Evolutionary conservation across 495 filamentous ascomycete species (phyloP), one percentile per base, ranked within the genome.

Genomic region (Podospora conica): DNA sequence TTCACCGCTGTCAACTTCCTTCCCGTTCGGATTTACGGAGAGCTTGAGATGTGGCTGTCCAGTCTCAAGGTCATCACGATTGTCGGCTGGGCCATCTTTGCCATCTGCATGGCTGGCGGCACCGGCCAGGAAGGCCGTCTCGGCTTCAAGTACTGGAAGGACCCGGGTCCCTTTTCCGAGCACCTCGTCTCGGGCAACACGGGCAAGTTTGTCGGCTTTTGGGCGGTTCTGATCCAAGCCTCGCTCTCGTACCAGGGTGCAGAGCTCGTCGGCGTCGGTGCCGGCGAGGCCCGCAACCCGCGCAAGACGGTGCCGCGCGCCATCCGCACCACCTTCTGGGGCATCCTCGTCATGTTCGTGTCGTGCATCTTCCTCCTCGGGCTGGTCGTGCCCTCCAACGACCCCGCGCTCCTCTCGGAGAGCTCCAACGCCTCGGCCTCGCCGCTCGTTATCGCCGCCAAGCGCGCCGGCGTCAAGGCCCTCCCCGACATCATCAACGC

Each of bases 21-120:
- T 55, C 85, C 89, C 3, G 85, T 92, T 20, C 74, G 80, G 5
- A 83, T 84, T 55, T 92, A 88, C 69, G 90, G 90, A 55, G 88
- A 92, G 77, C 83, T 89, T 33, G 89, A 91, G 70, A 91, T 91
- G 75, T 85, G 83, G 76, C 88, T 92, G 70, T 87, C 88, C 20
- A 85, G 83, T 63, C 78, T 93, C 77, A 93, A 94, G 71, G 87
- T 93, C 67, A 74, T 92, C 70, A 90, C 88, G 58, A 85, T 93
- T 64, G 64, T 91, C 58, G 90, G 90, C 40, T 82, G 90, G 66
- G 79, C 90, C 65, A 83, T 90, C 64, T 81, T 88, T 40, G 87
- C 82, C 55, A 81, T 93, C 64, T 84, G 88, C 65, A 81, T 91
- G 53, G 84, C 88, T 70, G 84, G 87, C 23, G 89, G 90, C 12